These are phyloP conservation scores for Pulveroboletus sp. DNA, from an alignment of 768 basidiomycete genomes.

Conservation along the genomic window DNA sequence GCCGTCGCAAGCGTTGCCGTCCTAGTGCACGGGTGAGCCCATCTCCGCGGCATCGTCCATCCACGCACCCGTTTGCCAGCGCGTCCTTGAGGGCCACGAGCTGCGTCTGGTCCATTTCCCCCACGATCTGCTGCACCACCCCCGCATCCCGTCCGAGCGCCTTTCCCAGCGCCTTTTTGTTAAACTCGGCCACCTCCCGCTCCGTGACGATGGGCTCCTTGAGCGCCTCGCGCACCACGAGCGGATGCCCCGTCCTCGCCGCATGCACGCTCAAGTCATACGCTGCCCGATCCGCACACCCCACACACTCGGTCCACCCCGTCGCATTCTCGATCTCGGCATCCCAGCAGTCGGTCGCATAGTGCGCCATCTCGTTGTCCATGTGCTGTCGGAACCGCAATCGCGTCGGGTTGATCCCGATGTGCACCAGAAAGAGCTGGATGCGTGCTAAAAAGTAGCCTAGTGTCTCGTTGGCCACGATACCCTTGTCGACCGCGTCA, in stretches of 20 bases:
- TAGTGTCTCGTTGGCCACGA: conserved; percentile 95
- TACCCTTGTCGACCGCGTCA: conserved; percentile 80
- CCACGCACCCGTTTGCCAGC: conserved; percentile 64
- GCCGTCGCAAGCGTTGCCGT: conserved; percentile 56
- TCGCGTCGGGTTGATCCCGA: conserved; percentile 82
- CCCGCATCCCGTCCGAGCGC: conserved; percentile 84
- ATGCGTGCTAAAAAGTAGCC: conserved; percentile 97
- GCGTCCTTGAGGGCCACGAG: conserved; percentile 67
- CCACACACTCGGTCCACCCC: conserved; percentile 97
- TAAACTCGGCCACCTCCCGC: conserved; percentile 72
- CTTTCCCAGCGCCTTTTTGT: conserved; percentile 88
- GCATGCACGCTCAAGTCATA: conserved; percentile 94
- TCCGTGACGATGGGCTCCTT: conserved; percentile 84
- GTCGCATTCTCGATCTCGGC: conserved; percentile 90
- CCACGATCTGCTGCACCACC: conserved; percentile 59
- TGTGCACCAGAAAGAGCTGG: conserved; percentile 82
- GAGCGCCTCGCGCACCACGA: conserved; percentile 84
- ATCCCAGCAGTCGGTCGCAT: conserved; percentile 99
- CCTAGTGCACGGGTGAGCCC: conserved; percentile 31
- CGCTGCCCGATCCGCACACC: conserved; percentile 96
- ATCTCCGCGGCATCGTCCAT: conserved; percentile 24
- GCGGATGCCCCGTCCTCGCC: conserved; percentile 75
- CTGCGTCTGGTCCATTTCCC: conserved; percentile 61
- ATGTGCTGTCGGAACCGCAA: conserved; percentile 97
- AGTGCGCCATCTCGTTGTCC: conserved; percentile 99